phyloP scores from a whole-genome alignment of 164 flowering plant species.

The Aristolochia californica region DNA sequence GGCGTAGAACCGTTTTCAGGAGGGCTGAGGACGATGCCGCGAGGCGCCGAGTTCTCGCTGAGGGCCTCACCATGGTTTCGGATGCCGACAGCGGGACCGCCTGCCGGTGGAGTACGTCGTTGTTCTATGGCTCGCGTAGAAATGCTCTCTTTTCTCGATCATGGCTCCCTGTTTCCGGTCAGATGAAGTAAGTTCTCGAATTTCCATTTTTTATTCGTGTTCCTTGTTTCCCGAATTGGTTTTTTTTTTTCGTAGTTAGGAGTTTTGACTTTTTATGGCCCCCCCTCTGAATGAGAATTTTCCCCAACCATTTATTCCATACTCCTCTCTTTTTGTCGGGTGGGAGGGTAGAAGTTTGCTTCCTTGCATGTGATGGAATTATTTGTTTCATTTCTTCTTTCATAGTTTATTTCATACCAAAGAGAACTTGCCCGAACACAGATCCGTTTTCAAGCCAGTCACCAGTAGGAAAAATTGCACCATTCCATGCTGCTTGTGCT shows the following conservation, averaged over 20 bases:
- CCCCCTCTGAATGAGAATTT: too few species aligned
- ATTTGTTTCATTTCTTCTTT: too few species aligned
- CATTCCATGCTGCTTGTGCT: too few species aligned
- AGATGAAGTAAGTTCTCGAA: conserved; percentile 40
- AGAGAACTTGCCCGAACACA: too few species aligned
- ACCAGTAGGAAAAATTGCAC: too few species aligned
- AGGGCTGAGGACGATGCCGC: conserved; percentile 62
- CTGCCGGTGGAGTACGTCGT: conserved; percentile 38
- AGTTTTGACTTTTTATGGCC: too few species aligned
- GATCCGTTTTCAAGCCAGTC: too few species aligned
- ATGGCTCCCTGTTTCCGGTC: conserved; percentile 65
- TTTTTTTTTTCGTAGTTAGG: conserved; percentile 7
- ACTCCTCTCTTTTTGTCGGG: too few species aligned
- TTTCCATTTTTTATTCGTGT: background rate
- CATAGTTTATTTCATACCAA: too few species aligned
- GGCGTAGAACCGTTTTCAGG: conserved; percentile 23
- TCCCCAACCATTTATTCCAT: too few species aligned
- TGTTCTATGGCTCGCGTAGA: conserved; percentile 49
- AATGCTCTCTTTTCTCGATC: conserved; percentile 79
- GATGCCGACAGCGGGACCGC: conserved; percentile 12
- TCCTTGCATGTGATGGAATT: too few species aligned
- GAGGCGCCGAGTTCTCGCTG: conserved; percentile 68
- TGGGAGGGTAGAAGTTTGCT: too few species aligned
- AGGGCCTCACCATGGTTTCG: conserved; percentile 39
- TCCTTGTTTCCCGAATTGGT: background rate